Evolutionary conservation across 129 eudicot genomes (phyloP).

Genomic region (Pittosporum tobira): DNA sequence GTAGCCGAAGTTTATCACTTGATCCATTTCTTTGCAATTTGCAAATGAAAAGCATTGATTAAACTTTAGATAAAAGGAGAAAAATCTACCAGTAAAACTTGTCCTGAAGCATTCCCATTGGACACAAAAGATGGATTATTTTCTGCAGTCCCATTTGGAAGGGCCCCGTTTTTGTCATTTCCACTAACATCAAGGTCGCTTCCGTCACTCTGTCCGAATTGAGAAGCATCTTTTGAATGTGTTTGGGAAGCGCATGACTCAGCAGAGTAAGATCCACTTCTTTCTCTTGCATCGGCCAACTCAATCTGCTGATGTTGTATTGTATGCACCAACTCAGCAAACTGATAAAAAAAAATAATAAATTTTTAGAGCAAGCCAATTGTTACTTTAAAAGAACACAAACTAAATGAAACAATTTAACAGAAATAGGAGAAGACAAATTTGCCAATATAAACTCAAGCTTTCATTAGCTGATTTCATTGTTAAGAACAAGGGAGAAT

Average conservation of each 20-base stretch:
- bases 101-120: too few species aligned
- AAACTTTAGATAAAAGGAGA: too few species aligned
- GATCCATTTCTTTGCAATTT: too few species aligned
- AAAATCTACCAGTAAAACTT: too few species aligned
- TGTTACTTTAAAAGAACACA: not conserved
- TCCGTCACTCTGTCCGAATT: constrained; percentile 44
- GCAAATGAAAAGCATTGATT: too few species aligned
- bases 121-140: too few species aligned
- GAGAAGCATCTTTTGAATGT: constrained; percentile 39
- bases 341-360: constrained; percentile 29
- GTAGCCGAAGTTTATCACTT: too few species aligned
- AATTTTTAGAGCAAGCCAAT: not conserved
- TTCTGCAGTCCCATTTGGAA: too few species aligned
- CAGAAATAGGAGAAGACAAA: not conserved
- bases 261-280: constrained; percentile 44
- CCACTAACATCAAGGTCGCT: constrained; percentile 47
- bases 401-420: not conserved
- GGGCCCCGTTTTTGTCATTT: too few species aligned
- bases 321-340: constrained; percentile 66
- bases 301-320: constrained; percentile 81
- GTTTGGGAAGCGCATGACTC: constrained; percentile 37
- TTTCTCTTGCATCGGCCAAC: constrained; percentile 71
- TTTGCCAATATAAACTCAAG: not conserved
- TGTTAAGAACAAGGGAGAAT: not conserved
- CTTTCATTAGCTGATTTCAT: not conserved